Base-by-base conservation (phyloP, 1,284 basidiomycete species). In the Hortiboletus rubellus region DNA sequence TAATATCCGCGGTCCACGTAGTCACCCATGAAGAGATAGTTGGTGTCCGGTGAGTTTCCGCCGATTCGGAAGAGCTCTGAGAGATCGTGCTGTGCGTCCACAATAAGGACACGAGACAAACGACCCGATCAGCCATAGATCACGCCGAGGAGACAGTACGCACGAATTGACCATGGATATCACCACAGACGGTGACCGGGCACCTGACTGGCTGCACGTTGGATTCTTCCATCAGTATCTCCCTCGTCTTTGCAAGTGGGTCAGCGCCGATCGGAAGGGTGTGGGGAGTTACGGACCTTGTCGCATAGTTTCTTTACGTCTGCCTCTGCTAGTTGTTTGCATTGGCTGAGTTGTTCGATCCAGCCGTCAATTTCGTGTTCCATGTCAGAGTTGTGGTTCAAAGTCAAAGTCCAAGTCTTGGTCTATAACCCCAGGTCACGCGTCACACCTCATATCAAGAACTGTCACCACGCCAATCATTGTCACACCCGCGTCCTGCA, bases 1-100 rank as follows among this genome's bases (percentile, higher is more conserved):
- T 99, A 99, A 82, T 98, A 99, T 31, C 96, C 96, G 71, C 97
- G 89, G 81, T 99, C 97, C 66, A 99, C 97, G 72, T 98, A 99
- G 81, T 99, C 96, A 46, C 97, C 97, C 97, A 99, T 99, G 82
- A 99, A 99, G 66, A 99, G 91, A 77, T 99, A 99, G 79, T 99
- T 99, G 62, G 97, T 98, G 79, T 99, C 97, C 58, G 96, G 97
- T 44, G 96, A 98, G 80, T 98, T 98, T 60, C 96, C 97, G 53
- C 97, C 96, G 73, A 99, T 99, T 55, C 96, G 91, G 81, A 99
- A 99, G 46, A 99, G 89, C 76, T 99, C 97, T 60, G 95, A 97
- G 55, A 99, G 89, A 80, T 99, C 97, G 77, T 98, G 96, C 96
- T 98, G 74, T 40, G 24, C 30, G 55, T 64, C 56, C 58, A 59